phyloP scores from a whole-genome alignment of 306 rosid species.

The Dalbergia cultrata region DNA sequence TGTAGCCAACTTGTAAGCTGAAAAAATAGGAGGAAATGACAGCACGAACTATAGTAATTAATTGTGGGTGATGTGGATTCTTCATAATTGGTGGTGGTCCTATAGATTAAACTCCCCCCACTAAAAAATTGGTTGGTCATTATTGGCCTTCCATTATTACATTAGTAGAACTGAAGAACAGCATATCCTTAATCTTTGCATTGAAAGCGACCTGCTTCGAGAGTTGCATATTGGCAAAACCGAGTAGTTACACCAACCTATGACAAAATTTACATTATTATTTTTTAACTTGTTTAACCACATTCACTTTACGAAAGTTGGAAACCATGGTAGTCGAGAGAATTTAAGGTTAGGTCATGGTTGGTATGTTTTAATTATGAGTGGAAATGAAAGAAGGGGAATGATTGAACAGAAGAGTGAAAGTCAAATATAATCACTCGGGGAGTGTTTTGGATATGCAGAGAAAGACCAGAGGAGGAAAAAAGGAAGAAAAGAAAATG shows the following conservation, averaged over 20 bases:
- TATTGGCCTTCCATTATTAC: neutral
- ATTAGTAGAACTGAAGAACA: neutral
- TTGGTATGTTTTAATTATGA: neutral
- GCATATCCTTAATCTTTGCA: neutral
- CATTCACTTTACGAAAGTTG: neutral
- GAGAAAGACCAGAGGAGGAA: too few relatives aligned
- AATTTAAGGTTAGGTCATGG: neutral
- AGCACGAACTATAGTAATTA: neutral
- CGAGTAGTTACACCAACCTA: neutral
- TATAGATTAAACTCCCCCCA: neutral
- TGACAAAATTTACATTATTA: neutral
- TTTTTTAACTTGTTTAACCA: neutral
- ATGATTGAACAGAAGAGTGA: neutral
- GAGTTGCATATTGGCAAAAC: neutral
- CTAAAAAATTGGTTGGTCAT: neutral
- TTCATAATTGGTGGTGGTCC: neutral
- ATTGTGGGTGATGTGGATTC: neutral
- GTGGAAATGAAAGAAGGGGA: neutral
- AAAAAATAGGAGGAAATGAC: neutral
- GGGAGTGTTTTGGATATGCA: too few relatives aligned
- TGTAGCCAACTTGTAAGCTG: neutral
- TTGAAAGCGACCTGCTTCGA: neutral
- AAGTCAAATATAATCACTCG: neutral
- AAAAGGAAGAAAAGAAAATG: too few relatives aligned
- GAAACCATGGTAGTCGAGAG: neutral